These are phyloP conservation scores for Lipomyces yamanashiensis DNA, from an alignment of 805 yeast genomes.

Conservation along the genomic window DNA sequence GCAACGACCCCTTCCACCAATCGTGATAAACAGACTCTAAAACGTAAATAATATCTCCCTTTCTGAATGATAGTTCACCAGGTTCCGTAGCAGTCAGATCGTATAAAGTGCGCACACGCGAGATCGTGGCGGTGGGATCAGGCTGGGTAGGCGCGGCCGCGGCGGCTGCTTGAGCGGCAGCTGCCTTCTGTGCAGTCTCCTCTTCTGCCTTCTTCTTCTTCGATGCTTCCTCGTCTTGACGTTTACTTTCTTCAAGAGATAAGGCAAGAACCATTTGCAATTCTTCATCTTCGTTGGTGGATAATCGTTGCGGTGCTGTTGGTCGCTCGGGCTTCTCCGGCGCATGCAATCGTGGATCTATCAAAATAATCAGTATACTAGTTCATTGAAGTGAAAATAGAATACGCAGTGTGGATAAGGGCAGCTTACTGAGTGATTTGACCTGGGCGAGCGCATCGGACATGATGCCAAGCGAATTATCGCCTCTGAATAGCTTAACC, in stretches of 20 bases:
- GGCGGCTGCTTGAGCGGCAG: constrained; percentile 5
- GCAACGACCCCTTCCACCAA: constrained; percentile 92
- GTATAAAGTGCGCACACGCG: constrained; percentile 82
- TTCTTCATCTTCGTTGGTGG: constrained; percentile 72
- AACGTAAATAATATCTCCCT: constrained; percentile 87
- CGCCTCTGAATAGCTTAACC: constrained; percentile 64
- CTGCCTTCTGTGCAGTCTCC: constrained; percentile 7
- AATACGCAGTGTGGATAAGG: background rate
- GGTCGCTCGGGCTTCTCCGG: constrained; percentile 67
- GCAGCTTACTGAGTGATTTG: constrained; percentile 43
- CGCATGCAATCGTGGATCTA: constrained; percentile 47
- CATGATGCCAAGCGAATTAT: constrained; percentile 77
- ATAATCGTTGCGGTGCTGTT: constrained; percentile 34
- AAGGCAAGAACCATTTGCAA: constrained; percentile 73
- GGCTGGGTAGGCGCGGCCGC: constrained; percentile 16
- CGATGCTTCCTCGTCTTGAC: constrained; percentile 20
- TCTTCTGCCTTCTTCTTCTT: constrained; percentile 18
- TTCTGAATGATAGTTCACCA: constrained; percentile 83
- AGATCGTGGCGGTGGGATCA: constrained; percentile 47
- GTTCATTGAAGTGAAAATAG: background rate
- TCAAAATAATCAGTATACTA: background rate
- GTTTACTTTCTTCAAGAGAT: constrained; percentile 64
- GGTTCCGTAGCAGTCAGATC: constrained; percentile 78
- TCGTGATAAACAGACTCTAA: constrained; percentile 86
- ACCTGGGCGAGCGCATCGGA: constrained; percentile 62